Evolutionary conservation across 2,329 filamentous ascomycete species (phyloP), one percentile per base, ranked within the genome.

Genomic region (Fusarium sacchari): DNA sequence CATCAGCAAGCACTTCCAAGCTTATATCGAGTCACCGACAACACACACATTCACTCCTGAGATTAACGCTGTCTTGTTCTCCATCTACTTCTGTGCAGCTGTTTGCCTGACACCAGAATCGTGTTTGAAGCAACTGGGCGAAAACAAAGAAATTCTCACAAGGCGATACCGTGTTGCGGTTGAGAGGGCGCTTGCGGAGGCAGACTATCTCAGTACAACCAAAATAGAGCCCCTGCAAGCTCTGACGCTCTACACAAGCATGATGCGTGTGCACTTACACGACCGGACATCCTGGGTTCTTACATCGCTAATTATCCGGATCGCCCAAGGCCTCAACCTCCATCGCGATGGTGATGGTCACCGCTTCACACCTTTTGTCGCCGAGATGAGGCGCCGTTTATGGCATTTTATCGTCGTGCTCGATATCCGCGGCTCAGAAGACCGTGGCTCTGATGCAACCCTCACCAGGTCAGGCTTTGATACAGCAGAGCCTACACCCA

Each of bases 351-450:
- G 83, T 7, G 78, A 80, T 42, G 80, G 80, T 10, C 77, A 77
- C 11, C 74, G 77, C 3, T 80, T 83, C 49, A 73, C 81, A 0
- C 84, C 87, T 0, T 92, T 88, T 69, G 86, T 91, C 64, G 84
- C 85, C 7, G 88, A 91, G 79, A 86, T 91, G 81, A 86, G 90
- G 26, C 85, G 90, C 14, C 85, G 90, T 6, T 77, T 92, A 0
- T 92, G 90, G 87, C 89, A 88, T 82, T 88, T 91, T 71, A 85
- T 92, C n/a, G 79, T 90, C 36, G 84, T 90, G n/a, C 83, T 91
- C 5, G 90, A 92, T 71, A 82, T 86, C 34, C 85, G 87, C 13
- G 85, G 85, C 3, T 85, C 88, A 12, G 88, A 90, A 73, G 84
- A 89, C 56, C 84, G 87, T 7, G 89, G 89, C 17, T 83, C 84